Conservation (phyloP, 345 rosid species). For the Pistacia vera region DNA sequence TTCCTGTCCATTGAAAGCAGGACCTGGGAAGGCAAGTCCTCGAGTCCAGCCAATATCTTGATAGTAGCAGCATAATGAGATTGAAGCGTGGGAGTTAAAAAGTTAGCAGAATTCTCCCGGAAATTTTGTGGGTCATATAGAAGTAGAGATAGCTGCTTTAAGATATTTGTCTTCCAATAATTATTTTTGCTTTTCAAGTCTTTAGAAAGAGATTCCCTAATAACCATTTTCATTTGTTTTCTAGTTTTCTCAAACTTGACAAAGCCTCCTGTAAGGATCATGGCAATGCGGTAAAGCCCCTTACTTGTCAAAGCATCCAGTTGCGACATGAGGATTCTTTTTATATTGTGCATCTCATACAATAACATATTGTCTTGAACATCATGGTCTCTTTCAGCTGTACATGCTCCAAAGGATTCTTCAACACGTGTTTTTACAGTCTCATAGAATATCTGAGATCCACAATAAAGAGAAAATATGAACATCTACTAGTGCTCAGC, state of each 20-base stretch:
- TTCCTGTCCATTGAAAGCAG: conserved; percentile 72
- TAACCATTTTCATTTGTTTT: conserved; percentile 51
- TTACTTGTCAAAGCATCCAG: conserved; percentile 60
- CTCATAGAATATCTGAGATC: conserved; percentile 66
- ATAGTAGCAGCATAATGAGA: conserved; percentile 43
- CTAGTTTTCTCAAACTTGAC: conserved; percentile 54
- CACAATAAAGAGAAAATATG: conserved; percentile 12
- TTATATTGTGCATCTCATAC: conserved; percentile 30
- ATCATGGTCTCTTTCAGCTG: conserved; percentile 26
- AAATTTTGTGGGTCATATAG: conserved; percentile 52
- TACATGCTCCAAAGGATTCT: conserved; percentile 56
- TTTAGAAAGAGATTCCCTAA: conserved; percentile 44
- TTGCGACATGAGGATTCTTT: conserved; percentile 36
- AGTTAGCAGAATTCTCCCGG: conserved; percentile 29
- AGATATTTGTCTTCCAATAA: conserved; percentile 26
- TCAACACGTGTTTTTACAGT: conserved; percentile 52
- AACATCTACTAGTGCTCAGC: not conserved
- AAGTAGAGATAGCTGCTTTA: conserved; percentile 44
- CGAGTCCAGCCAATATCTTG: conserved; percentile 53
- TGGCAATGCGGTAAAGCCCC: conserved; percentile 61
- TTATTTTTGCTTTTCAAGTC: conserved; percentile 26
- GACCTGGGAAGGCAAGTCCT: conserved; percentile 50
- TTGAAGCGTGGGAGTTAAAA: conserved; percentile 33
- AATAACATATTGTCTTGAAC: conserved; percentile 23
- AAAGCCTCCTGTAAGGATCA: conserved; percentile 51